phyloP scores from a whole-genome alignment of 2,329 filamentous ascomycete species.

The Colletotrichum australisinense region DNA sequence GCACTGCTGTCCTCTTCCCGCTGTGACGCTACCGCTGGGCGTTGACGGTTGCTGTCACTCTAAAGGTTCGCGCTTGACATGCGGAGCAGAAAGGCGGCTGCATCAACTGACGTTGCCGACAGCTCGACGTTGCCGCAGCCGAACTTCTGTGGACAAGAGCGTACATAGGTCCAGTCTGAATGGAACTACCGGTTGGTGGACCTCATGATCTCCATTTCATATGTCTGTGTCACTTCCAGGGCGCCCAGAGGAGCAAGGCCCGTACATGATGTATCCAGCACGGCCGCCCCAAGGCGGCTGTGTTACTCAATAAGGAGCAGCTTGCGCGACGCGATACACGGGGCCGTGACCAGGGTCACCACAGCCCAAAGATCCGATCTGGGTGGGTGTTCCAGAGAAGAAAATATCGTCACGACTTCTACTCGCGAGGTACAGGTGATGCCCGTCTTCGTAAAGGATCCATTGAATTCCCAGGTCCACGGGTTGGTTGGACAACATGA shows the following conservation, averaged over 20 bases:
- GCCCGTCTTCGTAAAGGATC: conserved; percentile 32
- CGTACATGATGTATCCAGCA: conserved; percentile 19
- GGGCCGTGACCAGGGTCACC: conserved; percentile 31
- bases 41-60: conserved; percentile 30
- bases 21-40: conserved; percentile 17
- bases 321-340: conserved; percentile 34
- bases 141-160: not conserved
- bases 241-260: conserved; percentile 7
- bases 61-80: conserved; percentile 30
- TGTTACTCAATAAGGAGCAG: conserved; percentile 36
- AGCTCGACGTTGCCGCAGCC: conserved; percentile 7
- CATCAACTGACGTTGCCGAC: conserved; percentile 32
- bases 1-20: not conserved
- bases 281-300: conserved; percentile 24
- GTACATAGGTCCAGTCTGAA: not conserved
- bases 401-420: conserved; percentile 1
- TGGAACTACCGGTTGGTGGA: conserved; percentile 30
- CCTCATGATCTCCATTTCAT: conserved; percentile 30
- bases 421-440: conserved; percentile 5
- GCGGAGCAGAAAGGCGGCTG: conserved; percentile 20
- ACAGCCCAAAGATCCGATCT: conserved; percentile 29
- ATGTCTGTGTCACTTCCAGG: conserved; percentile 30
- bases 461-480: conserved; percentile 30
- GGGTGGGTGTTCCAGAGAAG: conserved; percentile 12
- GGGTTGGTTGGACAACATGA: conserved; percentile 28